Evolutionary conservation across 345 rosid genomes (phyloP).

Genomic region (Moricandia moricandioides): DNA sequence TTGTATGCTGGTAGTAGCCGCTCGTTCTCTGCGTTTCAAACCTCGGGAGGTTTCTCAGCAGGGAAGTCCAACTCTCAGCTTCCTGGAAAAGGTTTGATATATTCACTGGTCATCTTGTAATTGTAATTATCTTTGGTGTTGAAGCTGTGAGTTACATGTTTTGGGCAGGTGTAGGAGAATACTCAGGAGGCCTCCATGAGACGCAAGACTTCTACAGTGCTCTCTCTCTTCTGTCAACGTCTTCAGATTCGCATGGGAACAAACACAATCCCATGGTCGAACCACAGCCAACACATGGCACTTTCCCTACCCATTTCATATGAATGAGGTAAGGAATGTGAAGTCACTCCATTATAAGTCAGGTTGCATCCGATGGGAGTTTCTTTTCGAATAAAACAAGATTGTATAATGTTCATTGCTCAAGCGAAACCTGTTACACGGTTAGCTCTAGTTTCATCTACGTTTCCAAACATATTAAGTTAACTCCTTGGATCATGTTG

Average conservation of each 20-base stretch:
- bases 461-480: background rate
- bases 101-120: background rate
- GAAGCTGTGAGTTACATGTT: background rate
- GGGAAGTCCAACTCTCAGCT: slow-evolving; percentile 26
- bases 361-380: slow-evolving; percentile 13
- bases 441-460: background rate
- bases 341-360: slow-evolving; percentile 4
- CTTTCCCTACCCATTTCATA: slow-evolving; percentile 29
- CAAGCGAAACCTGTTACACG: slow-evolving; percentile 3
- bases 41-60: slow-evolving; percentile 41
- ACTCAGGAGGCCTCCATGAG: slow-evolving; percentile 48
- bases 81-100: slow-evolving; percentile 21
- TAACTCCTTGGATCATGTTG: background rate
- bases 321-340: slow-evolving; percentile 1
- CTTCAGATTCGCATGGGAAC: slow-evolving; percentile 50
- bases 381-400: background rate
- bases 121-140: background rate
- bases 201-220: slow-evolving; percentile 78
- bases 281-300: slow-evolving; percentile 24
- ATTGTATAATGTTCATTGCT: background rate
- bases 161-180: slow-evolving; percentile 57
- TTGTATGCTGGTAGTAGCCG: slow-evolving; percentile 39
- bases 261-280: slow-evolving; percentile 23
- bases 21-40: slow-evolving; percentile 31
- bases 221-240: slow-evolving; percentile 99